phyloP scores from a whole-genome alignment of 208 protist species.

The Leishmania braziliensis region DNA sequence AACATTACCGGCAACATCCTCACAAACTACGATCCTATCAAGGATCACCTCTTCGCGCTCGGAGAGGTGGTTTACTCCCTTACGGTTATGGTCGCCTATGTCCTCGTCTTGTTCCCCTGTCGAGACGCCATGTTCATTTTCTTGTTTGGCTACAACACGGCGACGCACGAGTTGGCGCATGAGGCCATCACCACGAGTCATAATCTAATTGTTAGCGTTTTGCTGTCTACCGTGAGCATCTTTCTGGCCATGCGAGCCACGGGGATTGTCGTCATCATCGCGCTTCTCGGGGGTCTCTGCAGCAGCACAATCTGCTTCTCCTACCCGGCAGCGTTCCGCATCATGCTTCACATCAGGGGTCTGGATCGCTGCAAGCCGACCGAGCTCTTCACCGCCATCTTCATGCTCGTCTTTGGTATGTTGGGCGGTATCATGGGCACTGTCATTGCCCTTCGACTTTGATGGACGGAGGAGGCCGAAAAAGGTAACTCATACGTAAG shows the following conservation, averaged over 20 bases:
- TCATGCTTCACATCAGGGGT: constrained; percentile 45
- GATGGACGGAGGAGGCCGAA: neutral
- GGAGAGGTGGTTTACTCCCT: constrained; percentile 68
- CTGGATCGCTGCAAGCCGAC: constrained; percentile 36
- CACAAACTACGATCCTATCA: constrained; percentile 68
- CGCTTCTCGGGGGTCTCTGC: constrained; percentile 68
- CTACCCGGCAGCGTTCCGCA: constrained; percentile 64
- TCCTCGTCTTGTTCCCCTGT: constrained; percentile 73
- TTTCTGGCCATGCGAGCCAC: constrained; percentile 50
- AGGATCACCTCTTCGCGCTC: constrained; percentile 63
- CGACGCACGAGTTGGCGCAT: constrained; percentile 34
- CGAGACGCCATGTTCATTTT: constrained; percentile 80
- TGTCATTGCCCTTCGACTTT: constrained; percentile 39
- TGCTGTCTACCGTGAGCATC: constrained; percentile 58
- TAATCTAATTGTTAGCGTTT: constrained; percentile 59
- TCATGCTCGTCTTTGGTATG: constrained; percentile 67
- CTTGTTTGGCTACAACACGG: constrained; percentile 73
- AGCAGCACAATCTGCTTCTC: constrained; percentile 77
- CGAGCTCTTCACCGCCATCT: constrained; percentile 31
- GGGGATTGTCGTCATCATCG: constrained; percentile 67
- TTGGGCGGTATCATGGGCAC: constrained; percentile 57
- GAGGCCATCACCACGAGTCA: constrained; percentile 46
- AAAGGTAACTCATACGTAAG: neutral
- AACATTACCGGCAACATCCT: constrained; percentile 77
- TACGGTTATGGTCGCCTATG: constrained; percentile 70